Percentiles rank a stretch among this genome's conserved stretches.
Evolutionary conservation across 1,139 yeast genomes (phyloP).

Genomic region (Scheffersomyces insectosa): DNA sequence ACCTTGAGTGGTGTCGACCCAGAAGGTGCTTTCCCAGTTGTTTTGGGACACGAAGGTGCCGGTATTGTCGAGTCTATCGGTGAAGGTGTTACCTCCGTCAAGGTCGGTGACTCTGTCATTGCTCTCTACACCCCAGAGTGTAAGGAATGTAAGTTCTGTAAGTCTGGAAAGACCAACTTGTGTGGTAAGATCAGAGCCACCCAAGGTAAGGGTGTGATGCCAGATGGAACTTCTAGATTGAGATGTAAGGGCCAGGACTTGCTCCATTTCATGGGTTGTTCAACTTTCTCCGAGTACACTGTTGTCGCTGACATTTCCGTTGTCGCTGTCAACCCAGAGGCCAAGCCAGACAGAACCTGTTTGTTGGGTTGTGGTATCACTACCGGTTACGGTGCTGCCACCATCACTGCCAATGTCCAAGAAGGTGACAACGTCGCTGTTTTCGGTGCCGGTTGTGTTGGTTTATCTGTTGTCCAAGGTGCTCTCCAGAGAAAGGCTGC

Average conservation of each 20-base stretch:
- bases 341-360: slow-evolving; percentile 85
- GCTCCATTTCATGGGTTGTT: slow-evolving; percentile 95
- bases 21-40: slow-evolving; percentile 91
- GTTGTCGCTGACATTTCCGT: slow-evolving; percentile 98
- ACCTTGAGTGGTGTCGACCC: slow-evolving; percentile 94
- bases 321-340: slow-evolving; percentile 84
- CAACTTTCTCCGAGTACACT: slow-evolving; percentile 94
- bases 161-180: slow-evolving; percentile 91
- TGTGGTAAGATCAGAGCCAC: slow-evolving; percentile 91
- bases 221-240: slow-evolving; percentile 93
- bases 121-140: slow-evolving; percentile 97
- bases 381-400: slow-evolving; percentile 97
- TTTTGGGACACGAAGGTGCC: slow-evolving; percentile 97
- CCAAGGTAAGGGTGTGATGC: slow-evolving; percentile 91
- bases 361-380: slow-evolving; percentile 97
- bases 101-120: slow-evolving; percentile 85
- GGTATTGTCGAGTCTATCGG: slow-evolving; percentile 93
- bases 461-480: slow-evolving; percentile 94
- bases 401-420: slow-evolving; percentile 88
- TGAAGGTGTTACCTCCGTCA: slow-evolving; percentile 86
- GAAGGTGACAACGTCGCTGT: slow-evolving; percentile 94
- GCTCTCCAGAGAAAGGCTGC: slow-evolving; percentile 81
- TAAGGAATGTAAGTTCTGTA: slow-evolving; percentile 91
- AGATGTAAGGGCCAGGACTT: slow-evolving; percentile 78
- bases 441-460: slow-evolving; percentile 97